Percentiles rank a stretch among this genome's conserved stretches.
These are phyloP conservation scores for Protomyces lactucae-debilis DNA, from an alignment of 1,139 yeast genomes.

Conservation along the genomic window DNA sequence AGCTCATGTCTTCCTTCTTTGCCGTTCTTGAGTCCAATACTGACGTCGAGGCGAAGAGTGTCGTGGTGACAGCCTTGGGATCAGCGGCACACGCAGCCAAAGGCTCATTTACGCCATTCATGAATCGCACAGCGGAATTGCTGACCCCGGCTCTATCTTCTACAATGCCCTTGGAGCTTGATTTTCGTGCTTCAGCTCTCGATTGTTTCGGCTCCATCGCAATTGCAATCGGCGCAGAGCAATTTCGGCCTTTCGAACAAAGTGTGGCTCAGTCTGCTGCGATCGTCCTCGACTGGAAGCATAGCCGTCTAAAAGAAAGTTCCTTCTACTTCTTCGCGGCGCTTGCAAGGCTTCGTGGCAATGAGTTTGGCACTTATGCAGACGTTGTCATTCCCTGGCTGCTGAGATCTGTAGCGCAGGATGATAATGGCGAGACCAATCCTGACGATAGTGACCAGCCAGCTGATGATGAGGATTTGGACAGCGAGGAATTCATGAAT, in stretches of 20 bases:
- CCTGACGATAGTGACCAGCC: constrained; percentile 36
- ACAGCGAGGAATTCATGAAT: constrained; percentile 43
- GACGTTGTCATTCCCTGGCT: constrained; percentile 78
- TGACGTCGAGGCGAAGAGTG: constrained; percentile 35
- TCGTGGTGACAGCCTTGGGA: constrained; percentile 93
- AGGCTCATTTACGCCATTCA: constrained; percentile 77
- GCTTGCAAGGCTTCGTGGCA: constrained; percentile 90
- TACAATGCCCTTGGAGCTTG: constrained; percentile 39
- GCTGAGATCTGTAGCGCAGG: constrained; percentile 77
- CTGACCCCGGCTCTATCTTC: constrained; percentile 67
- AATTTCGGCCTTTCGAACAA: constrained; percentile 78
- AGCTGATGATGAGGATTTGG: constrained; percentile 34
- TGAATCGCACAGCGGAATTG: constrained; percentile 69
- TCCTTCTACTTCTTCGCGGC: constrained; percentile 93
- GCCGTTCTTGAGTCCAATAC: constrained; percentile 52
- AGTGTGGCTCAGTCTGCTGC: constrained; percentile 88
- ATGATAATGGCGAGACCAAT: constrained; percentile 35
- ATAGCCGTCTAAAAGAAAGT: constrained; percentile 84
- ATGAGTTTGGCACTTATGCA: constrained; percentile 81
- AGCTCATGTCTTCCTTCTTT: constrained; percentile 84
- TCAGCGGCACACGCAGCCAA: constrained; percentile 96
- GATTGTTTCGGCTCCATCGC: constrained; percentile 95
- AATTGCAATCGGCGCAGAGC: constrained; percentile 88
- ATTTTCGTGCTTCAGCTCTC: constrained; percentile 66
- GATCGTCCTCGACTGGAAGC: constrained; percentile 67